These are phyloP conservation scores for Spinellus fusiger DNA, from an alignment of 192 early-diverging fungal species.

Conservation along the genomic window DNA sequence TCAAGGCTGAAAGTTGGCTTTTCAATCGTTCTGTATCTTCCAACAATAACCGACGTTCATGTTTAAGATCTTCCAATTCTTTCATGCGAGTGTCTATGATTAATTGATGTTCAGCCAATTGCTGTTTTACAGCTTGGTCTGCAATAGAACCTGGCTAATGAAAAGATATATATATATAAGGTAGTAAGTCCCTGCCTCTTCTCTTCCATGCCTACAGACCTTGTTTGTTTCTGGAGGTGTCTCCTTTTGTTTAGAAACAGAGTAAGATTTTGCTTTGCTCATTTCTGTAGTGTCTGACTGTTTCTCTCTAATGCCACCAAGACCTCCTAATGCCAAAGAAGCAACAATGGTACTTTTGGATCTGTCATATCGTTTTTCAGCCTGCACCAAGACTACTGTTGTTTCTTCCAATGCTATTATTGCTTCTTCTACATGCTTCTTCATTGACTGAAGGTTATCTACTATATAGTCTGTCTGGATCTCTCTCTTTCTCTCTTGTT, in stretches of 20 bases:
- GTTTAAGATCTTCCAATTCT: slow-evolving; percentile 44
- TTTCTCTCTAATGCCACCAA: slow-evolving; percentile 9
- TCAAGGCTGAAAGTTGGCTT: slow-evolving; percentile 39
- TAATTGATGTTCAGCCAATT: slow-evolving; percentile 37
- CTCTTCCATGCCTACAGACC: background rate
- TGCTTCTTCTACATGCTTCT: slow-evolving; percentile 23
- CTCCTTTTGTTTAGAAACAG: background rate
- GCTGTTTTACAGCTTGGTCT: slow-evolving; percentile 31
- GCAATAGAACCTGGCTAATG: slow-evolving; percentile 9
- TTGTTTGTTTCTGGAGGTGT: background rate
- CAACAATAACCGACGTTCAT: slow-evolving; percentile 39
- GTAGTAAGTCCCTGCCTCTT: background rate
- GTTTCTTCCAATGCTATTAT: slow-evolving; percentile 32
- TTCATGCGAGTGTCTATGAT: slow-evolving; percentile 41
- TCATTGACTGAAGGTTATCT: background rate
- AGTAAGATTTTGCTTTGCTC: background rate
- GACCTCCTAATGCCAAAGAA: slow-evolving; percentile 10
- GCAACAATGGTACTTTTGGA: slow-evolving; percentile 36
- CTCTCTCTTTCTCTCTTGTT: background rate
- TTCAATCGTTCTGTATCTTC: slow-evolving; percentile 42
- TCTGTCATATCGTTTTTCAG: slow-evolving; percentile 44
- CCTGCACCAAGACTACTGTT: slow-evolving; percentile 31
- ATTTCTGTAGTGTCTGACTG: background rate
- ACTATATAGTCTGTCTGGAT: background rate
- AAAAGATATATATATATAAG: background rate